Evolutionary conservation across 805 yeast species (phyloP).

Genomic region (Metschnikowia sp.): DNA sequence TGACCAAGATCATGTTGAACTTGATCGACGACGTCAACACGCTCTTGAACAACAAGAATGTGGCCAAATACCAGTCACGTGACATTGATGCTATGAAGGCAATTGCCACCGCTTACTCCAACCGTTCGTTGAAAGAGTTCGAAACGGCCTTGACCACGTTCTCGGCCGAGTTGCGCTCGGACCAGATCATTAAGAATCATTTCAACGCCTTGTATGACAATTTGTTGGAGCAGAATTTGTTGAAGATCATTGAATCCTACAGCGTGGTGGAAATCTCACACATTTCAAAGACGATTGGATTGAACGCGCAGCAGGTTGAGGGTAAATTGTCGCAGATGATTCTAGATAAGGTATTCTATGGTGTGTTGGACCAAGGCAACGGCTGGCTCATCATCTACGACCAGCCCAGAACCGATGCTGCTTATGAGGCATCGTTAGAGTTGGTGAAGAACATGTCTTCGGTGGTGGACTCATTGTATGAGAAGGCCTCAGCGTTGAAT

Average conservation of each 20-base stretch:
- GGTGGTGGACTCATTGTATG: conserved; percentile 88
- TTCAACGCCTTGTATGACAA: conserved; percentile 91
- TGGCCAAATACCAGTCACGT: conserved; percentile 66
- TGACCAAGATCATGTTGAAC: conserved; percentile 91
- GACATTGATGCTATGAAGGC: conserved; percentile 96
- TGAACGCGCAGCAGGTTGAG: conserved; percentile 84
- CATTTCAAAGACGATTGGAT: conserved; percentile 81
- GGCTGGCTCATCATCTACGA: conserved; percentile 95
- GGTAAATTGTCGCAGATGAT: conserved; percentile 96
- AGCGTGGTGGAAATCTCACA: conserved; percentile 92
- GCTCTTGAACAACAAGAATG: conserved; percentile 68
- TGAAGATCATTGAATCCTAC: conserved; percentile 94
- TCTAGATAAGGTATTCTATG: conserved; percentile 89
- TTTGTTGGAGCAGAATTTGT: conserved; percentile 84
- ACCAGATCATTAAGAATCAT: conserved; percentile 85
- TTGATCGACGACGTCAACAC: conserved; percentile 80
- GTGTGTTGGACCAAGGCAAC: conserved; percentile 96
- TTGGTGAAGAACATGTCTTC: conserved; percentile 81
- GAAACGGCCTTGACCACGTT: conserved; percentile 76
- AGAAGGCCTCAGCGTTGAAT: conserved; percentile 84
- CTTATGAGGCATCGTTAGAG: conserved; percentile 83
- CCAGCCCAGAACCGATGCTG: conserved; percentile 81
- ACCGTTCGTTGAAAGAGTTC: conserved; percentile 87
- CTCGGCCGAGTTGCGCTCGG: conserved; percentile 73
- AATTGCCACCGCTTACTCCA: conserved; percentile 82